Evolutionary conservation across 441 rosid species (phyloP), one percentile per base, ranked within the genome.

Genomic region (Kokia cookei): DNA sequence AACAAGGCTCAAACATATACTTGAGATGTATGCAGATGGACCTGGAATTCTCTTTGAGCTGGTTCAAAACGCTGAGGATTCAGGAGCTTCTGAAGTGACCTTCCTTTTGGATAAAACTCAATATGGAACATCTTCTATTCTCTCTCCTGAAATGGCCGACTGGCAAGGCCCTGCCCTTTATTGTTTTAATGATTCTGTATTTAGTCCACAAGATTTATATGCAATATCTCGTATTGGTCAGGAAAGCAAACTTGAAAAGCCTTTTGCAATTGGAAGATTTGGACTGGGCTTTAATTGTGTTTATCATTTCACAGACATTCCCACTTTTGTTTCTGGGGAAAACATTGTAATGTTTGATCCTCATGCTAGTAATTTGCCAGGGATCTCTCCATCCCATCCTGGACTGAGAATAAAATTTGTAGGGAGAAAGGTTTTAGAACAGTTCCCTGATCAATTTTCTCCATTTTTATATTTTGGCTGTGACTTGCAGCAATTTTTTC

Each of bases 1-100:
- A 60, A 96, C 97, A 1, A 92, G 99, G 81, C 98, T 96, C 57
- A 93, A 86, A 81, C 99, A 96, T 84, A 96, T 96, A 83, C 93
- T 96, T 76, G 98, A 96, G 82, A 96, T 96, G 99, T 96, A 96
- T 86, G 97, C 99, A 58, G 99, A 96, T 87, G 99, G 99, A 75
- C 99, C 98, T 54, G 99, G 99, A 67, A 86, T 88, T 85, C 97
- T 96, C 60, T 96, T 93, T 80, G 99, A 96, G 85, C 86, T 93
- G 79, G 93, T 96, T 73, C 99, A 96, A 81, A 96, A 96, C 83
- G 98, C 99, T 12, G 99, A 96, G 79, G 99, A 96, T 84, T 97
- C 99, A 62, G 96, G 97, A 78, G 97, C 99, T 85, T 90, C 99
- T 72, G 92, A 96, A 82, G 99, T 96, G 83, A 78, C 76, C 62